Percentiles rank a stretch among this genome's conserved stretches.
phyloP scores from a whole-genome alignment of 768 basidiomycete species.

The Boletus reticuloceps region DNA sequence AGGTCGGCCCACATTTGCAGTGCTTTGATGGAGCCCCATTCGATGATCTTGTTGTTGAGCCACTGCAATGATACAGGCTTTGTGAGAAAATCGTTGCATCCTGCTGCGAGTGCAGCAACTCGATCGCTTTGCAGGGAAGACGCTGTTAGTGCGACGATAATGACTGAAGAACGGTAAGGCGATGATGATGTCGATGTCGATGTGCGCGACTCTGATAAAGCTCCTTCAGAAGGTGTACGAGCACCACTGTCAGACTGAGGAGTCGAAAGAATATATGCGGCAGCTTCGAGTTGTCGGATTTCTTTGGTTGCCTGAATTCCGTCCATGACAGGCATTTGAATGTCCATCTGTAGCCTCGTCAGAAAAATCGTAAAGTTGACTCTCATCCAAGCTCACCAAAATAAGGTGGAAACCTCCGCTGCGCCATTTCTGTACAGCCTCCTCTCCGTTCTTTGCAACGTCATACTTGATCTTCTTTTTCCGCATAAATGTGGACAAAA shows the following conservation, averaged over 20 bases:
- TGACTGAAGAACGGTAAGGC: conserved; percentile 89
- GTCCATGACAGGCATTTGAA: conserved; percentile 99
- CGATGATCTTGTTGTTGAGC: conserved; percentile 97
- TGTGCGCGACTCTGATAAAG: conserved; percentile 46
- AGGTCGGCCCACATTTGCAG: conserved; percentile 90
- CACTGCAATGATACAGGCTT: conserved; percentile 95
- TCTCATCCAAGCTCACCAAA: conserved; percentile 54
- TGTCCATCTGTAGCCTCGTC: conserved; percentile 83
- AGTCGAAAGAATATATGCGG: conserved; percentile 65
- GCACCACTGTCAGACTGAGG: conserved; percentile 52
- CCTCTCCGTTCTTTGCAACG: conserved; percentile 90
- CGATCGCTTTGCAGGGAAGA: conserved; percentile 94
- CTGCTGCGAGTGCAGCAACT: conserved; percentile 95
- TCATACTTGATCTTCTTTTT: conserved; percentile 95
- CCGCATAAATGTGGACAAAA: conserved; percentile 94
- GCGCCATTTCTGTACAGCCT: conserved; percentile 94
- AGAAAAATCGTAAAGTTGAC: conserved; percentile 3
- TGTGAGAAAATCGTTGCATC: conserved; percentile 98
- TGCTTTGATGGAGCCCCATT: conserved; percentile 98
- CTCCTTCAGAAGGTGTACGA: conserved; percentile 53
- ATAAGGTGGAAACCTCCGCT: conserved; percentile 94
- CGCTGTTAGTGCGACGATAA: conserved; percentile 98
- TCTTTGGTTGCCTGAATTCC: conserved; percentile 97
- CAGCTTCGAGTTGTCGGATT: conserved; percentile 82
- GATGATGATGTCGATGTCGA: conserved; percentile 39